Evolutionary conservation across 345 rosid genomes (phyloP).

Genomic region (Pistacia integerrima): DNA sequence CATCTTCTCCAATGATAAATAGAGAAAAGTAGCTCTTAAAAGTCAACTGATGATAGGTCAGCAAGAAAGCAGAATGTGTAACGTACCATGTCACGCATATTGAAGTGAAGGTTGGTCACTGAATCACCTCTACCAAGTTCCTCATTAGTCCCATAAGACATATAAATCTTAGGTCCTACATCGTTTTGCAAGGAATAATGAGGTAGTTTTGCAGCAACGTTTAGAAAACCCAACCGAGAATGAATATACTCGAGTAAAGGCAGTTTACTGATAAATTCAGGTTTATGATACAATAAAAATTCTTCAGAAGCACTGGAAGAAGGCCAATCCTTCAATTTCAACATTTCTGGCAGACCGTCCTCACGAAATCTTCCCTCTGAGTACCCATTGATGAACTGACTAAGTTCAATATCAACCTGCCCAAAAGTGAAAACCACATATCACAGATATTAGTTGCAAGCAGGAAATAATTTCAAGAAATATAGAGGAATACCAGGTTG

Average conservation of each 20-base stretch:
- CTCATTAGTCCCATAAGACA: slow-evolving; percentile 69
- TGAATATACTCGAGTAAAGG: slow-evolving; percentile 96
- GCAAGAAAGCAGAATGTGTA: neutral
- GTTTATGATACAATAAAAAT: slow-evolving; percentile 79
- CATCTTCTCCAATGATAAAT: neutral
- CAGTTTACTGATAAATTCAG: slow-evolving; percentile 83
- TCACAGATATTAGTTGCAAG: slow-evolving; percentile 13
- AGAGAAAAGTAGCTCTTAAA: neutral
- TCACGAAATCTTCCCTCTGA: slow-evolving; percentile 52
- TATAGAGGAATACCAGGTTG: neutral
- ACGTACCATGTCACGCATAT: slow-evolving; percentile 77
- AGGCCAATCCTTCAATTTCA: slow-evolving; percentile 97
- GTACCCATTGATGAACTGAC: slow-evolving; percentile 74
- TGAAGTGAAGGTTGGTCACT: slow-evolving; percentile 72
- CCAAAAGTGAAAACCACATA: slow-evolving; percentile 23
- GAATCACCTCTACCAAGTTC: slow-evolving; percentile 65
- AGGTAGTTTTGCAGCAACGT: slow-evolving; percentile 95
- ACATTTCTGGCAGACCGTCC: slow-evolving; percentile 52
- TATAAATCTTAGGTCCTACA: slow-evolving; percentile 82
- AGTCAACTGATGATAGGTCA: neutral
- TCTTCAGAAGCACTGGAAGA: slow-evolving; percentile 91
- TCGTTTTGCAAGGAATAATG: slow-evolving; percentile 94
- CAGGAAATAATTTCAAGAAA: slow-evolving; percentile 8
- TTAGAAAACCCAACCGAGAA: slow-evolving; percentile 90
- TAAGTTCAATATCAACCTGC: slow-evolving; percentile 80